Evolutionary conservation across 1,139 yeast genomes (phyloP).

Genomic region (Candida freyschussii): DNA sequence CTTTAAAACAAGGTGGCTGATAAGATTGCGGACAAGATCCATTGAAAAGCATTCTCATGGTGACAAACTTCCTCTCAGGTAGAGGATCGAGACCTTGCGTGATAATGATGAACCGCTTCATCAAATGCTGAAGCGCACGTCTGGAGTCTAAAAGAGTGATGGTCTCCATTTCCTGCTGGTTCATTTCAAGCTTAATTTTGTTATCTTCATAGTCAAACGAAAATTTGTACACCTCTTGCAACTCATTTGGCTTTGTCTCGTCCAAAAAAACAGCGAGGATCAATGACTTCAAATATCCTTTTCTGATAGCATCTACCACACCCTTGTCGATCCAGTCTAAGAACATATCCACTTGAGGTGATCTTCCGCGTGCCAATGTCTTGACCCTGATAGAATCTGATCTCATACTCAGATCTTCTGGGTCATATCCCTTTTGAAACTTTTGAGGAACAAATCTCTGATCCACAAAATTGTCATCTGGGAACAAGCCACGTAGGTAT

Average conservation of each 20-base stretch:
- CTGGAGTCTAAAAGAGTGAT: slow-evolving; percentile 32
- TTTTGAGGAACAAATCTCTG: slow-evolving; percentile 35
- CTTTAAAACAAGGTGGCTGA: slow-evolving; percentile 45
- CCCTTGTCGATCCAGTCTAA: slow-evolving; percentile 51
- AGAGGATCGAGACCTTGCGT: slow-evolving; percentile 48
- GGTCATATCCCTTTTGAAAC: slow-evolving; percentile 26
- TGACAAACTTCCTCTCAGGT: slow-evolving; percentile 40
- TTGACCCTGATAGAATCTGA: slow-evolving; percentile 39
- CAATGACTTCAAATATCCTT: slow-evolving; percentile 39
- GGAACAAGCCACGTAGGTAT: slow-evolving; percentile 46
- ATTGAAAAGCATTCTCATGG: slow-evolving; percentile 45
- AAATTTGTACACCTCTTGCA: slow-evolving; percentile 48
- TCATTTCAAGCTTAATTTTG: slow-evolving; percentile 27
- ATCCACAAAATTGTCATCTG: slow-evolving; percentile 43
- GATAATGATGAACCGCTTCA: slow-evolving; percentile 45
- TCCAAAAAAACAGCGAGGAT: slow-evolving; percentile 42
- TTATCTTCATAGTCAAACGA: slow-evolving; percentile 36
- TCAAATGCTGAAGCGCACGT: slow-evolving; percentile 38
- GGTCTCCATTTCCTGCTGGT: slow-evolving; percentile 16
- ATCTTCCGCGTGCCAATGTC: slow-evolving; percentile 39
- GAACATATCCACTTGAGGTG: slow-evolving; percentile 40
- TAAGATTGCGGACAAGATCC: slow-evolving; percentile 41
- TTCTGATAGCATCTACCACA: slow-evolving; percentile 39
- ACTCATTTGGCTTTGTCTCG: slow-evolving; percentile 32
- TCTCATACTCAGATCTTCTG: slow-evolving; percentile 21